Conservation (phyloP, 176 grass and related monocot genomes). For the Typha latifolia region DNA sequence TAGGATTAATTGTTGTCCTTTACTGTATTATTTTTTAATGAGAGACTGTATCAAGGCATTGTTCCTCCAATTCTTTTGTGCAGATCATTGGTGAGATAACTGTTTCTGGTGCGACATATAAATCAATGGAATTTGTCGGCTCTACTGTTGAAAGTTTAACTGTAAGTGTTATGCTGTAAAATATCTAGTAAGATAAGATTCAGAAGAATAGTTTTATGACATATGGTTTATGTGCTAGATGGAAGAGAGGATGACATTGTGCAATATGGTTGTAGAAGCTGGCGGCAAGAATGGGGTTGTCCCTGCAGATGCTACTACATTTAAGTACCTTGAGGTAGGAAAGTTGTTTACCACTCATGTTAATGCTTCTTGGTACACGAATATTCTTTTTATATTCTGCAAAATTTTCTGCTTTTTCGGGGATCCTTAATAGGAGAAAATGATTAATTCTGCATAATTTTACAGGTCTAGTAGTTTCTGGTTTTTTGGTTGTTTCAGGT, state of each 20-base stretch:
- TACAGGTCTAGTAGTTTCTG: background rate
- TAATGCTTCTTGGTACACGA: background rate
- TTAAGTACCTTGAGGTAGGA: slow-evolving; percentile 83
- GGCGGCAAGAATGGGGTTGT: slow-evolving; percentile 88
- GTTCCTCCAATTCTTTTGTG: slow-evolving; percentile 15
- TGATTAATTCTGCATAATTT: slow-evolving; percentile 4
- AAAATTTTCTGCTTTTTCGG: too few species aligned
- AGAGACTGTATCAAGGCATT: background rate
- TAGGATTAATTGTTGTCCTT: background rate
- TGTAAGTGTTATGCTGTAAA: slow-evolving; percentile 29
- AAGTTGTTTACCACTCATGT: background rate
- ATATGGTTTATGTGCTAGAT: slow-evolving; percentile 42
- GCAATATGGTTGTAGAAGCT: slow-evolving; percentile 95
- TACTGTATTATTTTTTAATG: background rate
- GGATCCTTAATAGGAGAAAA: background rate
- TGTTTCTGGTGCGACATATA: slow-evolving; percentile 89
- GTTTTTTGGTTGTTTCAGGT: background rate
- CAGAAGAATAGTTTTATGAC: background rate
- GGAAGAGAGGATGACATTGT: slow-evolving; percentile 94
- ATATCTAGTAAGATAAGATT: slow-evolving; percentile 1
- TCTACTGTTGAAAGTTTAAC: slow-evolving; percentile 62
- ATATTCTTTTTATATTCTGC: too few species aligned
- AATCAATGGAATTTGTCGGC: slow-evolving; percentile 79
- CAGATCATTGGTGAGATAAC: slow-evolving; percentile 90
- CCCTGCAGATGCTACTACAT: slow-evolving; percentile 76